Base-by-base conservation (phyloP, 495 filamentous ascomycete genomes). In the Penicillium canariense region DNA sequence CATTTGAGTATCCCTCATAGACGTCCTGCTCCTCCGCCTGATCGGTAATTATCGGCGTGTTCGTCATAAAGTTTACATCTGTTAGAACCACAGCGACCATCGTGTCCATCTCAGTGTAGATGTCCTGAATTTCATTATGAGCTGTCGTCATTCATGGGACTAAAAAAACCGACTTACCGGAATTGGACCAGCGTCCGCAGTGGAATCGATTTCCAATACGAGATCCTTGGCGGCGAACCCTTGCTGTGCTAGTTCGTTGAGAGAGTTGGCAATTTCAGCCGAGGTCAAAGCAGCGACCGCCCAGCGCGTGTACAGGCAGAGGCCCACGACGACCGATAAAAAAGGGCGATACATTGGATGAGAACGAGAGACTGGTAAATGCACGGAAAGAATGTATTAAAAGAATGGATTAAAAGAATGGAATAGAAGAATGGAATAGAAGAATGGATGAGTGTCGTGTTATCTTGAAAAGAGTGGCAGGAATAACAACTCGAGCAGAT, bases 231-330 rank as follows among this genome's bases (percentile, higher is more conserved):
- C 38, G 34, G 53, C 46, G 25, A 50, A 56, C 36, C 46, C 53
- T 50, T 56, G 53, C 38, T 50, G 53, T 45, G 53, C 53, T 50
- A 56, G 39, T 36, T 56, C 53, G 36, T 56, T 56, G 38, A 56
- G 53, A 44, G 53, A 56, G 46, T 56, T 50, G 46, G 53, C 53
- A 23, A 56, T 56, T 45, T 56, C 46, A 45, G 20, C 23, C 20
- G 53, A 38, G 4, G 53, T 45, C 12, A 22, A 44, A 30, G 53
- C 47, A 44, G 53, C 53, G 46, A 56, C 22, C 15, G 26, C 23
- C 22, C 38, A 50, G 53, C 15, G 46, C 38, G 46, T 50, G 46
- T 22, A 9, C 18, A 56, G 23, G 38, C 53, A 56, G 20, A 56
- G 38, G 30, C n/a, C 54, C 18, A 34, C 47, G 47, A 50, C 3